Evolutionary conservation across 1,139 yeast genomes (phyloP).

Genomic region (Citeromyces hawaiiensis): DNA sequence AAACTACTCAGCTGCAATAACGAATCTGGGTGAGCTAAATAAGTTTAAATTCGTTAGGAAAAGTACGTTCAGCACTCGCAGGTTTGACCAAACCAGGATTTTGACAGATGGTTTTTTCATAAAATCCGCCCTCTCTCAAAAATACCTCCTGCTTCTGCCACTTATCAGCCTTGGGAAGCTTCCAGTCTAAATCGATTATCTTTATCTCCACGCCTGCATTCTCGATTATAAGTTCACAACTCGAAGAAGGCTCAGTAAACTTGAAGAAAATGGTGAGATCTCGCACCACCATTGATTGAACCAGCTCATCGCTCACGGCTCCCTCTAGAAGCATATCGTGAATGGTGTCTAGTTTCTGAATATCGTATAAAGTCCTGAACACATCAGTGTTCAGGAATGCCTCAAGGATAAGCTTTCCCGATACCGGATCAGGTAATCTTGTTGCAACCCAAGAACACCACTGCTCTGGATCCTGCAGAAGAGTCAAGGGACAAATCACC

Average conservation of each 20-base stretch:
- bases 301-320: conserved; percentile 31
- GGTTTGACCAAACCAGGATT: no score
- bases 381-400: conserved; percentile 1
- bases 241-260: conserved; percentile 22
- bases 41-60: no score
- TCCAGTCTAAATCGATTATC: conserved; percentile 29
- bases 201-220: conserved; percentile 14
- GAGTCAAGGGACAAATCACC: conserved; percentile 10
- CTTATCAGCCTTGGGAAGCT: conserved; percentile 12
- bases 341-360: conserved; percentile 13
- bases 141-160: conserved; percentile 14
- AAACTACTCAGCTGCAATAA: no score
- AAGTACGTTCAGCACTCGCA: no score
- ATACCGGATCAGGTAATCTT: conserved; percentile 5
- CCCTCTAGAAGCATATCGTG: conserved; percentile 19
- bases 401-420: neutral
- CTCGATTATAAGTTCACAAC: conserved; percentile 9
- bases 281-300: conserved; percentile 38
- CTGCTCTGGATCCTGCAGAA: conserved; percentile 7
- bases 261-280: conserved; percentile 39
- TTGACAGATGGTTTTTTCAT: conserved; percentile 4
- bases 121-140: conserved; percentile 6
- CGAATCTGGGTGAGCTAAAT: no score
- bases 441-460: conserved; percentile 9
- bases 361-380: conserved; percentile 6